Conservation (phyloP, 139 green algal species). For the Dunaliella primolecta region DNA sequence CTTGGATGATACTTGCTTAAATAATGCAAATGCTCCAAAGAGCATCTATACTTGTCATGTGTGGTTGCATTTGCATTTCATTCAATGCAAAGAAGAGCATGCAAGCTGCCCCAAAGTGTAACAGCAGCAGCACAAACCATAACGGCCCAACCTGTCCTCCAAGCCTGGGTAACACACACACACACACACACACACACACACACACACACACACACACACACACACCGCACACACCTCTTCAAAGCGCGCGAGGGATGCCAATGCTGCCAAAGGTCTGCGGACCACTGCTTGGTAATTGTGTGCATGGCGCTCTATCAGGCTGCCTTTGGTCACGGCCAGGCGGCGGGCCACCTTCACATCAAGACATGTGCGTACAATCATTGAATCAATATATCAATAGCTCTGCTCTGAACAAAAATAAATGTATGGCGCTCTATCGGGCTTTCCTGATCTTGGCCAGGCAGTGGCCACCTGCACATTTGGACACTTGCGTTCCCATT, state of each 20-base stretch:
- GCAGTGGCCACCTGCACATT: no score
- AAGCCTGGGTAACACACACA: not conserved
- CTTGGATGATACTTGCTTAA: no score
- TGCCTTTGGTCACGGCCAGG: constrained; percentile 60
- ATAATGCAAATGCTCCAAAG: no score
- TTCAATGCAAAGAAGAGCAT: not conserved
- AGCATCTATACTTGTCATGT: not conserved
- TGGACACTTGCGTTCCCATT: no score
- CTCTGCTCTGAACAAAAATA: no score
- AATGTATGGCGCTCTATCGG: no score
- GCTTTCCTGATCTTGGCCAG: no score
- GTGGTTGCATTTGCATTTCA: not conserved
- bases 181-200: constrained; percentile 22
- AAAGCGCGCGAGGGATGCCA: not conserved
- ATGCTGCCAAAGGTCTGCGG: constrained; percentile 13
- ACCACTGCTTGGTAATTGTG: constrained; percentile 55
- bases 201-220: not conserved
- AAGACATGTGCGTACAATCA: no score
- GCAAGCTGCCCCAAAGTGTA: not conserved
- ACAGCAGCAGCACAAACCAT: not conserved
- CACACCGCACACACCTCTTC: constrained; percentile 25
- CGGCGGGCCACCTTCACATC: constrained; percentile 19
- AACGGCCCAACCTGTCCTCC: not conserved
- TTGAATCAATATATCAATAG: no score
- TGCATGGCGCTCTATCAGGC: constrained; percentile 61